Evolutionary conservation across 176 grass and related monocot genomes (phyloP).

Genomic region (Phoenix dactylifera): DNA sequence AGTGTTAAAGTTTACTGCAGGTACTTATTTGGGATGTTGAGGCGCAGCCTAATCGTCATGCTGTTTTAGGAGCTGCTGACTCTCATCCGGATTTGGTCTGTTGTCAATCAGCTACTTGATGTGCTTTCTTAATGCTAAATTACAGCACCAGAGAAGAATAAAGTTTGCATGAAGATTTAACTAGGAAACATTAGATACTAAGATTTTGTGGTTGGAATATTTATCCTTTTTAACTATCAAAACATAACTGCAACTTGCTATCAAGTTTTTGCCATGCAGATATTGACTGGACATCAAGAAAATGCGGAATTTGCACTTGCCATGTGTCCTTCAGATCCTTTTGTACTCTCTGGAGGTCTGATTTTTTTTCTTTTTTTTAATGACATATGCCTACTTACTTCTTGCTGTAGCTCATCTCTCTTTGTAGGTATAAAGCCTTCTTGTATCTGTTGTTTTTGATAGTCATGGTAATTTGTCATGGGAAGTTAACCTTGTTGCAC

Average conservation of each 20-base stretch:
- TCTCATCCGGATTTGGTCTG: constrained; percentile 77
- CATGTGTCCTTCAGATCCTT: constrained; percentile 88
- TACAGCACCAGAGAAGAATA: not conserved
- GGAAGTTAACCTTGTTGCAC: too few relatives aligned
- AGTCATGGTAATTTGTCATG: too few relatives aligned
- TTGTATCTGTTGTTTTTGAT: too few relatives aligned
- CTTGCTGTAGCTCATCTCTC: too few relatives aligned
- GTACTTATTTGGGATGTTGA: constrained; percentile 98
- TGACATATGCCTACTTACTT: too few relatives aligned
- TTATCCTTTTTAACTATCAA: constrained; percentile 3
- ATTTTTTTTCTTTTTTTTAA: not conserved
- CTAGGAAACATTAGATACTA: not conserved
- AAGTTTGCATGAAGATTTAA: not conserved
- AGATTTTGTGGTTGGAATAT: constrained; percentile 6
- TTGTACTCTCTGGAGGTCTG: constrained; percentile 91
- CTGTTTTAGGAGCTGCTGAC: constrained; percentile 50
- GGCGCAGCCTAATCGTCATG: constrained; percentile 73
- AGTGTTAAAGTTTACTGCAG: constrained; percentile 25
- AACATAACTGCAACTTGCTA: constrained; percentile 8
- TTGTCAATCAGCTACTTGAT: not conserved
- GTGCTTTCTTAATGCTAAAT: constrained; percentile 2
- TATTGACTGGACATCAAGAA: constrained; percentile 79
- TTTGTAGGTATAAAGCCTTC: too few relatives aligned
- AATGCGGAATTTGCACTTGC: constrained; percentile 91
- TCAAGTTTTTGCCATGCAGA: constrained; percentile 35